Evolutionary conservation across 495 filamentous ascomycete species (phyloP).

Genomic region (Cladorrhinum samala): DNA sequence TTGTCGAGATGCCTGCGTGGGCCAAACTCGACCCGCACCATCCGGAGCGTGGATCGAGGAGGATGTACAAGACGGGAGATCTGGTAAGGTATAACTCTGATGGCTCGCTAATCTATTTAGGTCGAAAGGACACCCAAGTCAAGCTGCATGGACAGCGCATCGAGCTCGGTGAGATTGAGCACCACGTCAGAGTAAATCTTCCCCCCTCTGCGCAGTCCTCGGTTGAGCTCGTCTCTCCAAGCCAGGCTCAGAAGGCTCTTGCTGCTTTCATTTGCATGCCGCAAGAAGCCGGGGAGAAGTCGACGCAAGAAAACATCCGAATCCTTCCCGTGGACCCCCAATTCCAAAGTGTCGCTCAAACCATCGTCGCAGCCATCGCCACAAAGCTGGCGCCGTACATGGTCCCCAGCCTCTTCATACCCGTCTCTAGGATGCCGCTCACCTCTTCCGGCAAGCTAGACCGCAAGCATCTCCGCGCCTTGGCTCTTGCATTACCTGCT

Average conservation of each 20-base stretch:
- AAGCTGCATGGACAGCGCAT: slow-evolving; percentile 37
- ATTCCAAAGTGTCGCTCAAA: slow-evolving; percentile 2
- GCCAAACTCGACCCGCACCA: slow-evolving; percentile 5
- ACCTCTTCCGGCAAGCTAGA: slow-evolving; percentile 50
- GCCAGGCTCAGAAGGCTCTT: slow-evolving; percentile 10
- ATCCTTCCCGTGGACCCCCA: slow-evolving; percentile 12
- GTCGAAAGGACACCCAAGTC: slow-evolving; percentile 30
- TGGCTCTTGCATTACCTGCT: slow-evolving; percentile 4
- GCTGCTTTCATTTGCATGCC: slow-evolving; percentile 12
- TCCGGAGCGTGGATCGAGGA: neutral
- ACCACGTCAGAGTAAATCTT: slow-evolving; percentile 40
- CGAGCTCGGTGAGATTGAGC: slow-evolving; percentile 50
- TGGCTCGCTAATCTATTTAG: slow-evolving; percentile 47
- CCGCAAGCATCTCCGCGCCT: slow-evolving; percentile 15
- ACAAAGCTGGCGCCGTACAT: slow-evolving; percentile 37
- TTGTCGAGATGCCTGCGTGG: slow-evolving; percentile 30
- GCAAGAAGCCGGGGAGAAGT: neutral
- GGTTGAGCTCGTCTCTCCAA: slow-evolving; percentile 12
- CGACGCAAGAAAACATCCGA: neutral
- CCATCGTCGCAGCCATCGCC: neutral
- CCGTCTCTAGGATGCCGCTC: slow-evolving; percentile 44
- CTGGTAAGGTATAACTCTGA: slow-evolving; percentile 50
- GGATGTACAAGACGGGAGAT: slow-evolving; percentile 57
- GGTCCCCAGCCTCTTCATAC: slow-evolving; percentile 49
- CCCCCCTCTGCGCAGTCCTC: slow-evolving; percentile 5